Base-by-base conservation (phyloP, 495 filamentous ascomycete genomes). In the Talaromyces proteolyticus region DNA sequence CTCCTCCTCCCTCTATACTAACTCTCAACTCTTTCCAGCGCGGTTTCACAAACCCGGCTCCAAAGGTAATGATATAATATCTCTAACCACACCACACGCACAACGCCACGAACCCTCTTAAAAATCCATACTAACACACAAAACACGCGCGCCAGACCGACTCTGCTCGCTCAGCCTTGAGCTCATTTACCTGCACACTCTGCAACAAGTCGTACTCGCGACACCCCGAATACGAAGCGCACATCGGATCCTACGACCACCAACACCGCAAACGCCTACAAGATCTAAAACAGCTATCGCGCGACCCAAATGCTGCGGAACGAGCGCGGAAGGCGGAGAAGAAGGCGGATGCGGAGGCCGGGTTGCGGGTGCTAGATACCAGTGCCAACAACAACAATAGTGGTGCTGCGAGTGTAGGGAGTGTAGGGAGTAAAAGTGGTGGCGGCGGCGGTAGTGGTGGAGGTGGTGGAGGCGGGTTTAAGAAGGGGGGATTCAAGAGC, bases 141-240 rank as follows among this genome's bases (percentile, higher is more conserved):
- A n/a, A 3, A 14, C 25, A 3, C 7, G 25, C n/a, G n/a, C n/a
- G 43, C 43, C 68, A 91, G 69, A 96, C 92, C 3, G 85, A 91
- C 53, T 88, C 86, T 29, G 92, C 92, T 1, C 84, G 89, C 29
- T 88, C 90, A 58, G 92, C 92, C 4, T 75, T 86, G n/a, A 88
- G 87, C 56, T 81, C 88, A 22, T 96, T 98, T 72, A 90, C 88
- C 67, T 98, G 78, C 49, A 74, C 73, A 7, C 67, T 83, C 16
- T 83, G 79, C 64, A 72, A 72, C 47, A 83, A 83, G 54, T 81
- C 79, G 12, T 83, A 83, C 55, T 74, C 71, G 3, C 77, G 79
- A 18, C 75, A 80, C 50, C 79, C 81, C 2, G 79, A 83, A 53
- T 81, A 77, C 47, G 79, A 82, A 65, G 79, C 79, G 7, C 79